Base-by-base conservation (phyloP, 2,329 filamentous ascomycete species). In the Fusarium brachygibbosum region DNA sequence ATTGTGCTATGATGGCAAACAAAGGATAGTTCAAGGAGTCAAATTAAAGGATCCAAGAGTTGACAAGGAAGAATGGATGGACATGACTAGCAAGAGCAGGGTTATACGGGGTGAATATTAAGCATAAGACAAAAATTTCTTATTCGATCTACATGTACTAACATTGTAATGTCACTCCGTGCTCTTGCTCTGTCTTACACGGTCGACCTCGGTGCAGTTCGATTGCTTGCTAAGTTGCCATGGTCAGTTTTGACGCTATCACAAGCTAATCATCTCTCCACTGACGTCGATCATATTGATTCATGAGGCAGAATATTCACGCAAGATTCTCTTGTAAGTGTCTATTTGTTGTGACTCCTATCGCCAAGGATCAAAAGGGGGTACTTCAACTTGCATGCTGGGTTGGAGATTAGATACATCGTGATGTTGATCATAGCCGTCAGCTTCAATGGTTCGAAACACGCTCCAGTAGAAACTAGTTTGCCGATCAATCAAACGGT, bases 211-310 rank as follows among this genome's bases (percentile, higher is more conserved):
- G 32, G 31, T 35, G 17, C 16, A 35, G 21, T 37, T 48, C 13
- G 1, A 16, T 28, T 44, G 19, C 53, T 49, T 35, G 16, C 46
- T 35, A 17, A 12, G 48, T 59, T 21, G 28, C 60, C 23, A 32
- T 38, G 19, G n/a, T 46, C 49, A 25, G 34, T 8, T 12, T 64
- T 19, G 25, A 54, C 55, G 19, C 44, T 44, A 55, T 61, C 49
- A 31, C 40, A 19, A 55, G 49, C 44, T 40, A 25, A 34, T n/a
- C 38, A 23, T 12, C 40, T 35, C 31, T 37, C 31, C 35, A 21
- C 54, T 55, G 49, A 42, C 44, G 55, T 55, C 55, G 44, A 66
- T 55, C 38, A 52, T 17, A 12, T 19, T 32, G 29, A 16, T 19
- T 11, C n/a, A 2, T 48, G 32, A 48, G 16, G 29, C 40, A 19